Percentiles rank a stretch among this genome's conserved stretches.
phyloP scores from a whole-genome alignment of 768 basidiomycete species.

The Crassisporium funariophilum region DNA sequence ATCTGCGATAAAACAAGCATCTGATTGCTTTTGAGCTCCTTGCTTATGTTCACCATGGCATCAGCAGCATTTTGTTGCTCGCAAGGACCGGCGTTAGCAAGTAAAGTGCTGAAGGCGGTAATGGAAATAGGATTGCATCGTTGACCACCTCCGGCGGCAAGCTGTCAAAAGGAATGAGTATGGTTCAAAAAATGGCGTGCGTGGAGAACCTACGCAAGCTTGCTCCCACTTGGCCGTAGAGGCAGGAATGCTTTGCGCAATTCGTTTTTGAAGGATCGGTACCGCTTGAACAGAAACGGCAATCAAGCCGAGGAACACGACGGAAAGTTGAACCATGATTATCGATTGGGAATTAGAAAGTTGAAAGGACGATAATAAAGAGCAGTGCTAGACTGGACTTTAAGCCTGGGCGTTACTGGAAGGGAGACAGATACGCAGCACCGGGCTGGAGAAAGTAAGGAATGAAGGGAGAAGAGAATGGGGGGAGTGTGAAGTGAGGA shows the following conservation, averaged over 20 bases:
- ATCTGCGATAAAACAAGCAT: constrained; percentile 49
- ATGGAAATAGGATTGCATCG: constrained; percentile 61
- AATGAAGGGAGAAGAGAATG: constrained; percentile 5
- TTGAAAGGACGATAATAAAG: constrained; percentile 8
- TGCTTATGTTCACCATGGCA: constrained; percentile 50
- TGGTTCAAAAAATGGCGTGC: constrained; percentile 1
- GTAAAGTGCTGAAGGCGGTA: constrained; percentile 56
- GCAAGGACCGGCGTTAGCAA: constrained; percentile 56
- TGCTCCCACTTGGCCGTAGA: constrained; percentile 52
- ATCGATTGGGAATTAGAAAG: constrained; percentile 14
- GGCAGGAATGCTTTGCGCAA: constrained; percentile 49
- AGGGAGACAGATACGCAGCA: constrained; percentile 22
- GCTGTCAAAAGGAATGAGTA: constrained; percentile 30
- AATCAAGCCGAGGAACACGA: constrained; percentile 31
- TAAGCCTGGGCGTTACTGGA: constrained; percentile 14
- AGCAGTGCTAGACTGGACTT: constrained; percentile 7
- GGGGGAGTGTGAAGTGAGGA: too few species aligned
- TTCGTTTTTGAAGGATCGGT: constrained; percentile 44
- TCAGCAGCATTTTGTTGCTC: constrained; percentile 61
- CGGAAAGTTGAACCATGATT: constrained; percentile 28
- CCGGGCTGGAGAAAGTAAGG: constrained; percentile 30
- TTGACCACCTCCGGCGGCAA: constrained; percentile 54
- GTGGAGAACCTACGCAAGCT: constrained; percentile 49
- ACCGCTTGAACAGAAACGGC: constrained; percentile 34
- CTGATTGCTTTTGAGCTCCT: constrained; percentile 39